Percentiles rank a stretch among this genome's conserved stretches.
Evolutionary conservation across 495 filamentous ascomycete species (phyloP).

Genomic region (Penicillium arizonense): DNA sequence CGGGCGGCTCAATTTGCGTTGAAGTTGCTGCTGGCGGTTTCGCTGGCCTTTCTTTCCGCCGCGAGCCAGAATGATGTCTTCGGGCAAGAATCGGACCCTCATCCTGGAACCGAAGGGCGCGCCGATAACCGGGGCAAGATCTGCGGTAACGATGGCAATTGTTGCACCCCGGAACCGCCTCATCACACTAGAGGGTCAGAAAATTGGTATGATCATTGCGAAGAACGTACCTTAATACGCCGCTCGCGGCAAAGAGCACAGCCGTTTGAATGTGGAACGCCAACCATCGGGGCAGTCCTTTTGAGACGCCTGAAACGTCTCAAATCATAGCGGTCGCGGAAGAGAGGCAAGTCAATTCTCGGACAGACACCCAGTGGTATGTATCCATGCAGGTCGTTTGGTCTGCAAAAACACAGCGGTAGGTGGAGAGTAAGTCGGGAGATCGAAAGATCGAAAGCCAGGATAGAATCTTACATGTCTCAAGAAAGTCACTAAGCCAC

Average conservation of each 20-base stretch:
- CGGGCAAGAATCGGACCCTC: slow-evolving; percentile 31
- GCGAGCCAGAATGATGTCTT: slow-evolving; percentile 21
- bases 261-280: slow-evolving; percentile 39
- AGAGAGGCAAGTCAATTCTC: neutral
- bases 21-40: slow-evolving; percentile 1
- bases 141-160: slow-evolving; percentile 37
- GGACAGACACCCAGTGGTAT: neutral
- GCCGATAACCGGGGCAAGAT: slow-evolving; percentile 37
- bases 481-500: no score
- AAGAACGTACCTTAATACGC: slow-evolving; percentile 31
- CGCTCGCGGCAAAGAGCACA: slow-evolving; percentile 37
- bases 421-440: neutral
- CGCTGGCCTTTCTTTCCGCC: slow-evolving; percentile 4
- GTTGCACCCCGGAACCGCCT: slow-evolving; percentile 31
- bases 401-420: no score
- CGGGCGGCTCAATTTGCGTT: slow-evolving; percentile 6
- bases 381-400: no score
- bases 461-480: no score
- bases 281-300: slow-evolving; percentile 27
- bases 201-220: no score
- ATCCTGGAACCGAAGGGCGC: slow-evolving; percentile 37
- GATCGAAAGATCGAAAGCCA: neutral
- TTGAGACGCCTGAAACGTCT: neutral
- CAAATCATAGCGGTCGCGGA: neutral
- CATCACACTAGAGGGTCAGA: slow-evolving; percentile 27